Conservation (phyloP, 257 asterid genomes). For the Linaria vulgaris region DNA sequence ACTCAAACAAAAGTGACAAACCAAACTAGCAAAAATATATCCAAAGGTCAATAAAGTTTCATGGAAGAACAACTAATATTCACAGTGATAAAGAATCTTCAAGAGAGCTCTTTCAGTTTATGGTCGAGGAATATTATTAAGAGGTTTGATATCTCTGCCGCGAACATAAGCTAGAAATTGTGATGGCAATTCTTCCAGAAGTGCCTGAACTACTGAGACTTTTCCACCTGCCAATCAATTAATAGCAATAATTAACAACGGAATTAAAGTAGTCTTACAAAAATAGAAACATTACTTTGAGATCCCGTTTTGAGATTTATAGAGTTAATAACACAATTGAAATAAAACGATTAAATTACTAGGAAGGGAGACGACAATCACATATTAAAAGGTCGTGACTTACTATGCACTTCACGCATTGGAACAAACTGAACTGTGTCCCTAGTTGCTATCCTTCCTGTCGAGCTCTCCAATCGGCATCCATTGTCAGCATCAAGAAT, state of each 20-base stretch:
- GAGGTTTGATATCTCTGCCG: constrained; percentile 66
- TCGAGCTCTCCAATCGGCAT: constrained; percentile 56
- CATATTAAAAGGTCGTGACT: neutral
- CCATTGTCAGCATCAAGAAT: constrained; percentile 83
- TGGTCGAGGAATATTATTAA: constrained; percentile 20
- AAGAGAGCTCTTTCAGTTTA: neutral
- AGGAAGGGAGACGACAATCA: no score
- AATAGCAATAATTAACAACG: neutral
- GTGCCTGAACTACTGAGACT: constrained; percentile 61
- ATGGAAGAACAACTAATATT: no score
- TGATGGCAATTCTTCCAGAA: constrained; percentile 75
- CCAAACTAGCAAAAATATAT: no score
- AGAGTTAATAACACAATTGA: no score
- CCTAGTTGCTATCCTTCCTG: constrained; percentile 72
- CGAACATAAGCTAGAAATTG: constrained; percentile 70
- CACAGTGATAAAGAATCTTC: no score
- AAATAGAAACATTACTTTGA: no score
- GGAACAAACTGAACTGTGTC: constrained; percentile 89
- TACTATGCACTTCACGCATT: constrained; percentile 77
- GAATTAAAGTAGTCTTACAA: neutral
- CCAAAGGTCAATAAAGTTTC: no score
- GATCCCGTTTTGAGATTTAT: no score
- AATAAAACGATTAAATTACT: no score
- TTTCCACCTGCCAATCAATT: constrained; percentile 46
- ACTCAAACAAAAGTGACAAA: no score